Base-by-base conservation (phyloP, 331 rosid genomes). In the Cydonia oblonga region DNA sequence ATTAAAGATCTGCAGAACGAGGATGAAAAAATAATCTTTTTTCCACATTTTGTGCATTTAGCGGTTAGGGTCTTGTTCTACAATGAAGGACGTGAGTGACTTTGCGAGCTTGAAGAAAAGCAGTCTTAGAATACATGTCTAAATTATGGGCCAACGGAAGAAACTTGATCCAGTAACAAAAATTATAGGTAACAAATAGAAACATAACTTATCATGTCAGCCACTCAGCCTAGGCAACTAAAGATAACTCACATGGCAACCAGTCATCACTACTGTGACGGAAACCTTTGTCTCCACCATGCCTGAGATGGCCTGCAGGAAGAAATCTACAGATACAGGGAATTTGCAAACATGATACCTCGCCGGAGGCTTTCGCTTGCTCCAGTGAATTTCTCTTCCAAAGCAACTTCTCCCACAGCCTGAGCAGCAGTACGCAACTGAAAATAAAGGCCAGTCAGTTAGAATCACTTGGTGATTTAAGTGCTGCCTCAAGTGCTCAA, bases 301-400 rank as follows among this genome's bases (percentile, higher is more conserved):
- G 38, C 33, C 28, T 18, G 29, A 59, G 44, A 60, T 19, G 58
- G 13, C 44, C 59, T 6, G 69, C 76, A 42, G 68, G 63, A 63
- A 32, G 67, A 42, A 81, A 16, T 66, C 84, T 83, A 93, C 56
- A 93, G 84, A 77, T 93, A 93, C 66, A 93, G 92, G 60, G 98
- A 93, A 73, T 93, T 93, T 20, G 98, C 96, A 80, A 91, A 93
- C 97, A 93, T 93, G 73, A 93, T 91, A 79, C 98, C 98, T 64
- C 98, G 88, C 28, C 93, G 91, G 51, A 93, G 96, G 86, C 98
- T 93, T 78, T 89, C 96, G 24, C 97, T 86, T 28, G 96, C 98
- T 13, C 89, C 92, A 13, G 87, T 80, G 80, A 93, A 93, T 77
- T 91, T 93, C 76, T 80, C 86, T 81, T 93, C 97, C 80, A 91